phyloP scores from a whole-genome alignment of 148 eudicot species.

The Pharnaceum exiguum region DNA sequence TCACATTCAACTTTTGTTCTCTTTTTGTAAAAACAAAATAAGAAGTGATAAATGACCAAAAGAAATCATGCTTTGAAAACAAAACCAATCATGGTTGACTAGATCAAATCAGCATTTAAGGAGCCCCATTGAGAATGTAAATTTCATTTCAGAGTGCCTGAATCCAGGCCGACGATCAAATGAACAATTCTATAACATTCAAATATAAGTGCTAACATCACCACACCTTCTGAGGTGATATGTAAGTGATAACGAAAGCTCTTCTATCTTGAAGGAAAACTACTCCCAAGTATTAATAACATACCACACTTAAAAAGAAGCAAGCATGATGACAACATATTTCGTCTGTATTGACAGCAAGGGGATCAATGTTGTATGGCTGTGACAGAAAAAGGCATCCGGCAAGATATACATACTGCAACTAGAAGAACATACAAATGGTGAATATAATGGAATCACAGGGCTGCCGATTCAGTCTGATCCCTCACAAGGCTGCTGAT shows the following conservation, averaged over 20 bases:
- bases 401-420: not conserved
- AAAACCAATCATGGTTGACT: not conserved
- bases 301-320: too few relatives aligned
- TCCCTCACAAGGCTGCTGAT: too few relatives aligned
- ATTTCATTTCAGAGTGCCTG: too few relatives aligned
- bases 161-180: not conserved
- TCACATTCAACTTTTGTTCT: too few relatives aligned
- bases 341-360: not conserved
- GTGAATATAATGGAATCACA: slow-evolving; percentile 6
- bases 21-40: too few relatives aligned
- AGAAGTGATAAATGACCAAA: not conserved
- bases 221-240: not conserved
- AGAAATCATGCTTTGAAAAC: not conserved
- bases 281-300: too few relatives aligned
- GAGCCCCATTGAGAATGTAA: too few relatives aligned
- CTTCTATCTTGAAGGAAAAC: too few relatives aligned
- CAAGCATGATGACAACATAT: too few relatives aligned
- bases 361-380: not conserved
- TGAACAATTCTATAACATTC: not conserved
- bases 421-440: not conserved
- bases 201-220: not conserved
- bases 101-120: not conserved
- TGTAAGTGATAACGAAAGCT: not conserved
- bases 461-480: too few relatives aligned
- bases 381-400: not conserved